Evolutionary conservation across 2,329 filamentous ascomycete species (phyloP), one percentile per base, ranked within the genome.

Genomic region (Ascochyta viciae-villosae): DNA sequence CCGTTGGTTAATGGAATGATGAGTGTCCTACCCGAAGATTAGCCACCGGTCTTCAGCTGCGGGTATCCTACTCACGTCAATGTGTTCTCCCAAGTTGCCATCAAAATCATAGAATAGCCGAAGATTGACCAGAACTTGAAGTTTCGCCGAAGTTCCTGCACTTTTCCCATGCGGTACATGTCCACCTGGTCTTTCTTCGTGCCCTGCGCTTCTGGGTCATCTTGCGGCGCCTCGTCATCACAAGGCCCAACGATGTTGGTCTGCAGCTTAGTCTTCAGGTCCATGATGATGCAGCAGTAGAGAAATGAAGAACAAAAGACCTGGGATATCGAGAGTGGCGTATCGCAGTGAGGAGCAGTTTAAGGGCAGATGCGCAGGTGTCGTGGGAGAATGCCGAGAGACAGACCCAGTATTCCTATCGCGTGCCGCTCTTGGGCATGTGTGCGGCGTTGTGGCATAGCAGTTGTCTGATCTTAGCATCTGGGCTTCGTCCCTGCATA

Each of bases 141-240:
- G 50, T 68, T 71, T 12, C 67, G 31, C 33, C 66, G 56, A 22
- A 71, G 42, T 42, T 71, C 68, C 27, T 71, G 68, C 9, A 40
- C 45, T 46, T 70, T 71, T 7, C 68, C 68, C 68, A 70, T 70
- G 13, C 68, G 63, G 26, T 64, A 31, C 66, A 71, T 71, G 49
- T 71, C 68, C 9, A 53, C 61, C 42, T 63, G 63, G 31, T 69
- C 67, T 22, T 44, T 41, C 2, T 33, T 23, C 4, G 65, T 67
- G 19, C 65, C 65, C 35, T 58, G 66, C 55, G 64, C 66, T 44
- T 65, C 65, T 2, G 54, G 53, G 1, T 7, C 37, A 48, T 57
- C 37, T 12, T 62, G 51, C 13, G 57, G 58, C 6, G 50, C 61
- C 31, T 63, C 58, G 35, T 39, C 52, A 31, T 63, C 55, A 42